A percentile compares a stretch with the other conserved stretches of the same genome.
Conservation (phyloP, 108 stramenopile genomes). For the Aureococcus anophagefferens region DNA sequence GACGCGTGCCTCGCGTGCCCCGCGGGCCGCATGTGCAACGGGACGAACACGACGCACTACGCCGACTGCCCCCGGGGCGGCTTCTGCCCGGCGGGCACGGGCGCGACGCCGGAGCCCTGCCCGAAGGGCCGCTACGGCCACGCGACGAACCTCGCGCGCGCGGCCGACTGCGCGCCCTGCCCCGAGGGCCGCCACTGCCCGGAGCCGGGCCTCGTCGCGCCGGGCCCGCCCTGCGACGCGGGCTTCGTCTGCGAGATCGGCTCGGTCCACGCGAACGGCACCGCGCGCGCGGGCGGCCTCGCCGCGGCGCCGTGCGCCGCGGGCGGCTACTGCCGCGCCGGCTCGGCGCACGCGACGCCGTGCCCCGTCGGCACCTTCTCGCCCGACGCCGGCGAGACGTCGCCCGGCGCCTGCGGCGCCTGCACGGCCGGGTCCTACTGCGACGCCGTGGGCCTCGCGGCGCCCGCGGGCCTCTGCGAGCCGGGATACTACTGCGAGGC, state of each 20-base stretch:
- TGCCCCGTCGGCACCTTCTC: conserved; percentile 20
- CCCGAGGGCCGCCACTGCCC: conserved; percentile 13
- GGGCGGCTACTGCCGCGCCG: conserved; percentile 23
- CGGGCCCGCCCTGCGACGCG: conserved; percentile 4
- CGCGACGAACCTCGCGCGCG: background rate
- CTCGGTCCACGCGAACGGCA: conserved; percentile 7
- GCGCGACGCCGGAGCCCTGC: conserved; percentile 1
- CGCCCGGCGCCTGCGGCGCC: conserved; percentile 19
- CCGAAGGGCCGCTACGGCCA: conserved; percentile 5
- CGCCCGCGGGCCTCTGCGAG: conserved; percentile 17
- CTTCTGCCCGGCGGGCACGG: conserved; percentile 41
- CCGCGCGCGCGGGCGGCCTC: conserved; percentile 11
- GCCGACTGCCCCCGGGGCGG: conserved; percentile 28
- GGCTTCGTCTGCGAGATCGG: conserved; percentile 9
- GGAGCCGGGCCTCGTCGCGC: background rate
- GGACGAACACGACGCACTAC: background rate
- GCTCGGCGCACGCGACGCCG: background rate
- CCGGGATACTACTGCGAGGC: conserved; percentile 11
- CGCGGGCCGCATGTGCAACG: conserved; percentile 13
- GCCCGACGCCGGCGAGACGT: conserved; percentile 16
- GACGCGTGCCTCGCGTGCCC: background rate
- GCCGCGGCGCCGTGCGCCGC: conserved; percentile 13
- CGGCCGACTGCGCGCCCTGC: conserved; percentile 25
- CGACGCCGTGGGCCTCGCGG: conserved; percentile 16
- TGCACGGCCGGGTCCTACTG: conserved; percentile 44